These are phyloP conservation scores for Trichoderma sp. DNA, from an alignment of 2,329 filamentous ascomycete species.

Conservation along the genomic window DNA sequence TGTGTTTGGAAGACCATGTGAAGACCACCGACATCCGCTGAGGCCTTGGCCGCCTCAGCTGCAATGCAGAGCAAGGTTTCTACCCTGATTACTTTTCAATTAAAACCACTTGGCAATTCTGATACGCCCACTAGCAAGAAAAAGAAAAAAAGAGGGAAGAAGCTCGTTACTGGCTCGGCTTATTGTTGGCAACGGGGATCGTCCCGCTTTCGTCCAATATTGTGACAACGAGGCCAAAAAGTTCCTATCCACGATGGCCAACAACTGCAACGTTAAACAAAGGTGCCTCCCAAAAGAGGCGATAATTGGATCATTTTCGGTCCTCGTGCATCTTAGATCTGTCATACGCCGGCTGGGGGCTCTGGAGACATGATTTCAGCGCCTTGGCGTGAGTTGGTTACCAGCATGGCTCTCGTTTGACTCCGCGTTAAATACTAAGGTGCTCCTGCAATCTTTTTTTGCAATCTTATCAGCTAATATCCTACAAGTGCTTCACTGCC, in stretches of 20 bases:
- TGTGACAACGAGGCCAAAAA: neutral
- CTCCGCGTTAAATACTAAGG: neutral
- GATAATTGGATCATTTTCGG: neutral
- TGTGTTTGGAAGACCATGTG: neutral
- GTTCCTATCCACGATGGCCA: neutral
- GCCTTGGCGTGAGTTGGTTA: neutral
- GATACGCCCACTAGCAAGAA: neutral
- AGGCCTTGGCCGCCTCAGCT: neutral
- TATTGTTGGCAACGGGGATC: neutral
- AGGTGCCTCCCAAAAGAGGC: slow-evolving; percentile 5
- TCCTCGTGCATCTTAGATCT: neutral
- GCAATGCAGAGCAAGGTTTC: neutral
- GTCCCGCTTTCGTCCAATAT: neutral
- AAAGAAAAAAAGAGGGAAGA: neutral
- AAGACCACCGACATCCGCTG: neutral
- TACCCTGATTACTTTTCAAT: neutral
- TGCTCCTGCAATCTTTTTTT: neutral
- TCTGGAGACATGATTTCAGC: neutral
- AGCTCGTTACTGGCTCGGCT: neutral
- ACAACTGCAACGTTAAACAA: neutral
- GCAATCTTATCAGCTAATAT: neutral
- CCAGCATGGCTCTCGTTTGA: neutral
- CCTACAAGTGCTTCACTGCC: neutral
- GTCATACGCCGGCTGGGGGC: neutral
- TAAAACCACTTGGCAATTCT: neutral